Conservation (phyloP, 169 alveolate genomes). For the Theileria orientalis region DNA sequence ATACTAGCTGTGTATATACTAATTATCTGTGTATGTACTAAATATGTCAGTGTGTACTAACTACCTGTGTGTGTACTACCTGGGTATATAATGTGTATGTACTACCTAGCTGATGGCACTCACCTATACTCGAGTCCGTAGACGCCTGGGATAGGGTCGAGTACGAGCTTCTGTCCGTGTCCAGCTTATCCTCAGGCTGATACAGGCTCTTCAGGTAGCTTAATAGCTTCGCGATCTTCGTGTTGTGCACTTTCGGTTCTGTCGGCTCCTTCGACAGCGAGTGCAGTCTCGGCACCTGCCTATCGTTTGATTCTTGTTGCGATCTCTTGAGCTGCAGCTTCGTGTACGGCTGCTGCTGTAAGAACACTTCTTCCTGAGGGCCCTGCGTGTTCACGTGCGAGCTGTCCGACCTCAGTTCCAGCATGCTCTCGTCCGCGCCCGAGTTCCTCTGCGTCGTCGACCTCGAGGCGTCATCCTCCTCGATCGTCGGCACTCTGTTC, state of each 20-base stretch:
- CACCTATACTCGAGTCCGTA: background rate
- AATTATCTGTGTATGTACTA: too few relatives aligned
- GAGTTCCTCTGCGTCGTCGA: background rate
- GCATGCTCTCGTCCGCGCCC: background rate
- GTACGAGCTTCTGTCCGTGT: background rate
- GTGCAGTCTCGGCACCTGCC: too few relatives aligned
- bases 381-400: background rate
- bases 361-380: background rate
- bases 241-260: background rate
- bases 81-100: too few relatives aligned
- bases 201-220: background rate
- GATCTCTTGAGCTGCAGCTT: too few relatives aligned
- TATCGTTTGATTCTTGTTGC: too few relatives aligned
- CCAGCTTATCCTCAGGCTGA: background rate
- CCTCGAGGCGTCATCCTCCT: background rate
- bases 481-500: background rate
- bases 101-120: too few relatives aligned
- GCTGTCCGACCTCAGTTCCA: background rate
- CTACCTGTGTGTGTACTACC: too few relatives aligned
- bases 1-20: too few relatives aligned
- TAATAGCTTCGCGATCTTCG: constrained; percentile 1
- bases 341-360: background rate
- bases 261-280: background rate
- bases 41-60: too few relatives aligned
- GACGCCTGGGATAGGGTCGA: constrained; percentile 4